Percentiles rank a stretch among this genome's conserved stretches.
These are phyloP conservation scores for Mycena epipterygia DNA, from an alignment of 768 basidiomycete species.

Conservation along the genomic window DNA sequence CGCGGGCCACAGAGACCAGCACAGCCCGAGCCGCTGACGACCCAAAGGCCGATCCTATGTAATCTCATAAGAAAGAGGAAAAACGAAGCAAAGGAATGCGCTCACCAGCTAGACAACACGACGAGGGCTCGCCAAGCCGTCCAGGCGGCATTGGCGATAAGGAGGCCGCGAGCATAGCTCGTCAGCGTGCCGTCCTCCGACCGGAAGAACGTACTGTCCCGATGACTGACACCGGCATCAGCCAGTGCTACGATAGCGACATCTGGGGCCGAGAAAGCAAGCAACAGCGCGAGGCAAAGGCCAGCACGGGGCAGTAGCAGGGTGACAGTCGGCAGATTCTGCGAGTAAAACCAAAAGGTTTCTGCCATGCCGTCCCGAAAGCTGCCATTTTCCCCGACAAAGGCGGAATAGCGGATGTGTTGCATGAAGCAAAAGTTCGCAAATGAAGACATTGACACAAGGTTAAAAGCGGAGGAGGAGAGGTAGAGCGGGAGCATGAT, in stretches of 20 bases:
- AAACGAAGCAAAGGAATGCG: conserved; percentile 2
- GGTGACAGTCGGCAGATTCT: conserved; percentile 86
- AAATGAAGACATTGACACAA: conserved; percentile 84
- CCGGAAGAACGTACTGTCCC: conserved; percentile 85
- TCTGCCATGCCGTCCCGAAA: conserved; percentile 79
- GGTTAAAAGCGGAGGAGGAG: conserved; percentile 82
- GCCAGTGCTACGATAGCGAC: conserved; percentile 61
- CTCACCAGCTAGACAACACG: conserved; percentile 79
- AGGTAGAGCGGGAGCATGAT: conserved; percentile 87
- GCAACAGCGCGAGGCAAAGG: conserved; percentile 77
- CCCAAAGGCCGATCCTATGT: conserved; percentile 81
- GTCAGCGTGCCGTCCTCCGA: conserved; percentile 75
- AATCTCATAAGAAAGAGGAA: background rate
- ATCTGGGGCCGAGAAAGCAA: conserved; percentile 69
- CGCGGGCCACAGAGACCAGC: conserved; percentile 90
- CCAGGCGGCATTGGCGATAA: conserved; percentile 87
- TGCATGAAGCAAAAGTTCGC: conserved; percentile 88
- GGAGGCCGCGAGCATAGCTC: conserved; percentile 81
- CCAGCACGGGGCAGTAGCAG: conserved; percentile 90
- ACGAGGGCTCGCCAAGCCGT: conserved; percentile 81
- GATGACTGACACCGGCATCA: conserved; percentile 60
- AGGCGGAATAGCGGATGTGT: conserved; percentile 81
- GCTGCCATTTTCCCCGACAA: conserved; percentile 64
- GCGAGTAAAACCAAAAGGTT: conserved; percentile 85
- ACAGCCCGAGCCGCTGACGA: conserved; percentile 80